Conservation (phyloP, 768 basidiomycete genomes). For the Pholiota microspora region DNA sequence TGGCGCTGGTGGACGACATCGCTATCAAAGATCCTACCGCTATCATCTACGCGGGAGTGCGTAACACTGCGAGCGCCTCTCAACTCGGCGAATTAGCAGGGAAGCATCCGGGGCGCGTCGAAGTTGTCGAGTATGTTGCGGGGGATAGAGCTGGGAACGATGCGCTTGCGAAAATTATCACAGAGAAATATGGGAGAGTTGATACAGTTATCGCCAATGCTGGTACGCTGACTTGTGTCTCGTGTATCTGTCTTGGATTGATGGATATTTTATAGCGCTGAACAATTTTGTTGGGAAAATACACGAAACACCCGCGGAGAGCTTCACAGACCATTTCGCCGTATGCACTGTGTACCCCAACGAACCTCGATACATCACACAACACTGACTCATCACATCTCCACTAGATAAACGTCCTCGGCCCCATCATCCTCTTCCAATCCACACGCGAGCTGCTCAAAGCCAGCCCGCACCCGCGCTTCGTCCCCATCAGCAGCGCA, state of each 20-base stretch:
- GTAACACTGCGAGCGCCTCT: background rate
- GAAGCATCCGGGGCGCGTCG: background rate
- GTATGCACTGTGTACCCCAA: background rate
- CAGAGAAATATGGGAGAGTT: background rate
- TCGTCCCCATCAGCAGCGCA: background rate
- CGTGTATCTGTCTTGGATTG: background rate
- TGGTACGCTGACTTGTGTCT: background rate
- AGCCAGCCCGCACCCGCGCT: background rate
- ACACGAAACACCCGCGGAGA: background rate
- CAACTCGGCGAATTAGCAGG: background rate
- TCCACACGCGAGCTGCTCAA: background rate
- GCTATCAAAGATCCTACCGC: too few species aligned
- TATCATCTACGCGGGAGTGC: background rate
- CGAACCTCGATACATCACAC: background rate
- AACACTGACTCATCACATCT: too few species aligned
- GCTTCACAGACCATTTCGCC: background rate
- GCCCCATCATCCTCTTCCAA: constrained; percentile 3
- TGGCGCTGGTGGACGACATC: too few species aligned
- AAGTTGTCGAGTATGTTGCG: background rate
- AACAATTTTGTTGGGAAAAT: background rate
- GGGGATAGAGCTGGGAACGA: background rate
- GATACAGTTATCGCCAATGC: constrained; percentile 2
- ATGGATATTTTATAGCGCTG: background rate
- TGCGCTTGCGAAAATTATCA: background rate
- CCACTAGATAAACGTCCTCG: constrained; percentile 1